phyloP scores from a whole-genome alignment of 805 yeast genomes.

The Candida sphagnicola region DNA sequence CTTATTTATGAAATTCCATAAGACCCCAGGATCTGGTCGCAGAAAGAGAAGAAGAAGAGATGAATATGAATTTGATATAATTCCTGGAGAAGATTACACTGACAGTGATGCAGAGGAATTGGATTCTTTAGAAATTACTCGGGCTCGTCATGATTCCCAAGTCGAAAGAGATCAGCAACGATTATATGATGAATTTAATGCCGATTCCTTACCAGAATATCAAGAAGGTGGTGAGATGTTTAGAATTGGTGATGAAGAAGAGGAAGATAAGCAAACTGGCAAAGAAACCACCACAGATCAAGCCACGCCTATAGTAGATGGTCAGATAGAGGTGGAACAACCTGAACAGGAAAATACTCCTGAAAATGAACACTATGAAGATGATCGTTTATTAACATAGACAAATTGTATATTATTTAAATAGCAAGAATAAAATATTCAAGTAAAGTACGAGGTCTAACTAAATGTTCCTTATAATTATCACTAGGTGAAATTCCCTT shows the following conservation, averaged over 20 bases:
- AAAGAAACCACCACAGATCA: no score
- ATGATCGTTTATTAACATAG: slow-evolving; percentile 3
- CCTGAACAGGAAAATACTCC: background rate
- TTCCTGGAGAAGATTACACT: slow-evolving; percentile 58
- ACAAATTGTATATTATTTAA: background rate
- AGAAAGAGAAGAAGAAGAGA: slow-evolving; percentile 62
- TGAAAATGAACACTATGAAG: background rate
- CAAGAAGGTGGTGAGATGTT: slow-evolving; percentile 30
- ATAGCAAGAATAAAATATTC: no score
- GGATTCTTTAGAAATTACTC: slow-evolving; percentile 18
- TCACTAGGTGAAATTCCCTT: no score
- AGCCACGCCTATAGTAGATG: no score
- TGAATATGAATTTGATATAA: slow-evolving; percentile 72
- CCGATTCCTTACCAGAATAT: slow-evolving; percentile 32
- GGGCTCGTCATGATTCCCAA: slow-evolving; percentile 20
- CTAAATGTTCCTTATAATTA: no score
- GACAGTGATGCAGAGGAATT: slow-evolving; percentile 34
- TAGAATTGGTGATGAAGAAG: slow-evolving; percentile 38
- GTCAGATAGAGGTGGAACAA: background rate
- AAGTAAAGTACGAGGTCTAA: no score
- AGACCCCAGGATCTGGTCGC: slow-evolving; percentile 37
- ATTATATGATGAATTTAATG: slow-evolving; percentile 38
- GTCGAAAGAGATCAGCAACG: slow-evolving; percentile 15
- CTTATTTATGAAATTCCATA: slow-evolving; percentile 42
- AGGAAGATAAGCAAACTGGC: slow-evolving; percentile 8